phyloP scores from a whole-genome alignment of 148 eudicot species.

The Diospyros lotus region DNA sequence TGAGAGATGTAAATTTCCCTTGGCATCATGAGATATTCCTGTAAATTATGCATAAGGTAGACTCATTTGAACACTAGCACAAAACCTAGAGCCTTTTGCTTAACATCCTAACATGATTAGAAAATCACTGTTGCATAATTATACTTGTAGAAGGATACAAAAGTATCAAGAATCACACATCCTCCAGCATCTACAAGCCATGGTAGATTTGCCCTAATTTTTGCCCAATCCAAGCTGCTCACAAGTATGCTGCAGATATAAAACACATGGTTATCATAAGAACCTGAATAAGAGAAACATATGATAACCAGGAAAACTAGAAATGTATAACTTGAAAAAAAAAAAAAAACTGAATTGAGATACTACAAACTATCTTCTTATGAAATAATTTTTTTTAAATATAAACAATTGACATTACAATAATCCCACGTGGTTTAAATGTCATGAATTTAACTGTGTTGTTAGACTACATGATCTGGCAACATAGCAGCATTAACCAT shows the following conservation, averaged over 20 bases:
- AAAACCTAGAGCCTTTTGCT: not conserved
- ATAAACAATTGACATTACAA: not conserved
- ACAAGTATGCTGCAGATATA: constrained; percentile 56
- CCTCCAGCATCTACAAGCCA: constrained; percentile 89
- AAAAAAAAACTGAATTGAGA: not conserved
- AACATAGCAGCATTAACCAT: not conserved
- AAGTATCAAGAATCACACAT: constrained; percentile 63
- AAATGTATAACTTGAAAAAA: not conserved
- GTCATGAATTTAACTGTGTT: not conserved
- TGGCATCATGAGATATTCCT: not conserved
- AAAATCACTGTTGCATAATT: not conserved
- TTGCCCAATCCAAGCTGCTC: constrained; percentile 75
- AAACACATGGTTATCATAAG: not conserved
- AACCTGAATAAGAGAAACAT: not conserved
- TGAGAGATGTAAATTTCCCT: not conserved
- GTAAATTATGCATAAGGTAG: not conserved
- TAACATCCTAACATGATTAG: not conserved
- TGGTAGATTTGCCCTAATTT: constrained; percentile 59
- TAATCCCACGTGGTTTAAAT: not conserved
- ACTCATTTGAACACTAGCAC: not conserved
- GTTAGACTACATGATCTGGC: not conserved
- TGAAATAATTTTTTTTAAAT: not conserved
- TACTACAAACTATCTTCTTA: not conserved
- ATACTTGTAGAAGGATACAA: constrained; percentile 58
- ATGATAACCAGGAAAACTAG: not conserved